Base-by-base conservation (phyloP, 352 stramenopile genomes). In the Pythium aristosporum region DNA sequence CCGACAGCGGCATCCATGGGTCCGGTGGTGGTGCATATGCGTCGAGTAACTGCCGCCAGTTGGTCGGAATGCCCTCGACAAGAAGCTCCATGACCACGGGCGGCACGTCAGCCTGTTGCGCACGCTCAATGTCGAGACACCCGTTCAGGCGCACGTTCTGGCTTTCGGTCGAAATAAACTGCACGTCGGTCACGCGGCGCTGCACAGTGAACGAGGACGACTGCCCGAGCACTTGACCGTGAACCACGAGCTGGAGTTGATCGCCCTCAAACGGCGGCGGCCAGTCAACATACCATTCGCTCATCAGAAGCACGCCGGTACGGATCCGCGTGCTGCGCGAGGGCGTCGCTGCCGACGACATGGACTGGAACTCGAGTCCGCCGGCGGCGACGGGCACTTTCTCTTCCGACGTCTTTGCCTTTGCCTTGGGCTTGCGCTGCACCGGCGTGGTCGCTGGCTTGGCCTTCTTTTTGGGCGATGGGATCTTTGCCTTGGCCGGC, bases 21-120 rank as follows among this genome's bases (percentile, higher is more conserved):
- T 68, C 62, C 11, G 62, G 62, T 28, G 55, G 63, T 23, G 63
- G 48, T 5, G 55, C 56, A 18, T 56, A 70, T 11, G 18, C 18
- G 34, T 76, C 49, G n/a, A 79, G 49, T 16, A 64, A 37, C 3
- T 55, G 57, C 20, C 68, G 64, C 65, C 77, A 91, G 23, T 76
- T 74, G 13, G 69, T 54, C 18, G 83, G 83, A n/a, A 92, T 71
- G 1, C 83, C 83, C 2, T 82, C 74, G 6, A 73, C 41, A 64
- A 92, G 65, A 18, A 88, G 44, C 44, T 86, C 76, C 57, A 85
- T 71, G 41, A 80, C 72, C 5, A 60, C 52, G 0, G 63, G 43
- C 32, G 83, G 81, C 12, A 88, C 67, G 1, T 74, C 72, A 16
- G 47, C 65, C 25, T 65, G 53, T 23, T 57, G 69, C 0, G 77